A percentile compares a stretch with the other conserved stretches of the same genome.
Evolutionary conservation across 2,329 filamentous ascomycete species (phyloP).

Genomic region (Huntiella moniliformis): DNA sequence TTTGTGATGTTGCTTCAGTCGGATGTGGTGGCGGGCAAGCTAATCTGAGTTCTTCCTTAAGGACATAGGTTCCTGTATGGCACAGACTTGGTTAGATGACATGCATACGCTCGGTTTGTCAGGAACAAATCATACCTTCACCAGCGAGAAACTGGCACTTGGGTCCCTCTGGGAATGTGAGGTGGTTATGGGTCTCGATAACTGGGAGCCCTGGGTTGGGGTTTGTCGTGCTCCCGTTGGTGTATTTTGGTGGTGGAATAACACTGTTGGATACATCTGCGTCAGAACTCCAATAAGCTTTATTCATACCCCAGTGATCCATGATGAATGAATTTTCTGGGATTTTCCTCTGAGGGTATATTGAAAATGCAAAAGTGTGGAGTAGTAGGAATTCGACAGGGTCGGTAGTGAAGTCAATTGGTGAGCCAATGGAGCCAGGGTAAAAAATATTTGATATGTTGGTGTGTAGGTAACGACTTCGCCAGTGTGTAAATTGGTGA

Average conservation of each 20-base stretch:
- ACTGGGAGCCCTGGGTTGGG: constrained; percentile 49
- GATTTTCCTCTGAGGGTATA: not conserved
- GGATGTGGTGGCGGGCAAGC: constrained; percentile 91
- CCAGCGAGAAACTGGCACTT: constrained; percentile 85
- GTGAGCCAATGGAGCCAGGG: not conserved
- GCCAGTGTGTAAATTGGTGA: not conserved
- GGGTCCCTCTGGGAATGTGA: constrained; percentile 60
- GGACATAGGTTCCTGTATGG: constrained; percentile 60
- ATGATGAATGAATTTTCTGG: not conserved
- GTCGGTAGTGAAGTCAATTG: not conserved
- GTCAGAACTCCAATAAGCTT: constrained; percentile 8
- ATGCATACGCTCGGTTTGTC: not conserved
- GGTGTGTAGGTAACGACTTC: not conserved
- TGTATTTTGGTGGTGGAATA: constrained; percentile 54
- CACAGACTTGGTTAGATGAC: not conserved
- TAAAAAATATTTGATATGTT: not conserved
- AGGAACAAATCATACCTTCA: constrained; percentile 43
- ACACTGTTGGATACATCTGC: constrained; percentile 33
- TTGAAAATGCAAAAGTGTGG: no score
- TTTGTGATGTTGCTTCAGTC: constrained; percentile 71
- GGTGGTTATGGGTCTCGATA: constrained; percentile 84
- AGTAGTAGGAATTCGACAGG: not conserved
- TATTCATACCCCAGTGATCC: constrained; percentile 10
- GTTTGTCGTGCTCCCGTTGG: constrained; percentile 63
- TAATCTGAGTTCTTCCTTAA: constrained; percentile 80